Conservation (phyloP, 169 alveolate species). For the Eimeria falciformis region DNA sequence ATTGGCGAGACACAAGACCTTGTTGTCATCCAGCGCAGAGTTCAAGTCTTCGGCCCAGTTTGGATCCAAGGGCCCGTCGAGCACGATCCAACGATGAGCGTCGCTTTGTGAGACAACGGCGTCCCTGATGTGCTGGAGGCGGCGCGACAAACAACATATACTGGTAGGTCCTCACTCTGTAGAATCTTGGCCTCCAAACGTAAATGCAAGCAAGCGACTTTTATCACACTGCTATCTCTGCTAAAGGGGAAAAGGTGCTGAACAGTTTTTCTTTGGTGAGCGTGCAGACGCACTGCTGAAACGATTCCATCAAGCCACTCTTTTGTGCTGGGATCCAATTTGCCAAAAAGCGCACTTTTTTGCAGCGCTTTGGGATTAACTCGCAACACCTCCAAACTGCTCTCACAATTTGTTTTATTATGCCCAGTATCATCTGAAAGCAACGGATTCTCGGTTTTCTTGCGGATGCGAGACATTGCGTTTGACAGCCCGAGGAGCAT, state of each 20-base stretch:
- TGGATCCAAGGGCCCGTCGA: slow-evolving; percentile 98
- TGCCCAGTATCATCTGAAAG: background rate
- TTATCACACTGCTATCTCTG: too few species aligned
- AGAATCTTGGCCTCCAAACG: too few species aligned
- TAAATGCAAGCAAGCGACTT: too few species aligned
- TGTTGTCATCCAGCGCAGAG: slow-evolving; percentile 96
- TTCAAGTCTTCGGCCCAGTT: slow-evolving; percentile 97
- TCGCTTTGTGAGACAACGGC: slow-evolving; percentile 77
- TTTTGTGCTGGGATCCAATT: slow-evolving; percentile 94
- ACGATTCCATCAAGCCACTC: slow-evolving; percentile 96
- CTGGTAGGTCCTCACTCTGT: too few species aligned
- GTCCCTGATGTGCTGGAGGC: slow-evolving; percentile 66
- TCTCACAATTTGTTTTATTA: background rate
- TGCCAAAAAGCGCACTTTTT: slow-evolving; percentile 92
- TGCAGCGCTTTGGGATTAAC: slow-evolving; percentile 96
- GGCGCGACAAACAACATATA: too few species aligned
- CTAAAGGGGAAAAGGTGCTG: too few species aligned
- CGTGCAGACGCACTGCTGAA: slow-evolving; percentile 88
- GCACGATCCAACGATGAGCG: slow-evolving; percentile 93
- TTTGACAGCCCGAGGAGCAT: slow-evolving; percentile 48
- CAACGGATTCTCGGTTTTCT: background rate
- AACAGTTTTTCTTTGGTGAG: background rate
- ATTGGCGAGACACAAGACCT: slow-evolving; percentile 92
- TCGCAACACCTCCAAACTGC: slow-evolving; percentile 45
- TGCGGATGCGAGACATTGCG: slow-evolving; percentile 30